These are phyloP conservation scores for Clavispora vitiphila DNA, from an alignment of 805 yeast species.

Conservation along the genomic window DNA sequence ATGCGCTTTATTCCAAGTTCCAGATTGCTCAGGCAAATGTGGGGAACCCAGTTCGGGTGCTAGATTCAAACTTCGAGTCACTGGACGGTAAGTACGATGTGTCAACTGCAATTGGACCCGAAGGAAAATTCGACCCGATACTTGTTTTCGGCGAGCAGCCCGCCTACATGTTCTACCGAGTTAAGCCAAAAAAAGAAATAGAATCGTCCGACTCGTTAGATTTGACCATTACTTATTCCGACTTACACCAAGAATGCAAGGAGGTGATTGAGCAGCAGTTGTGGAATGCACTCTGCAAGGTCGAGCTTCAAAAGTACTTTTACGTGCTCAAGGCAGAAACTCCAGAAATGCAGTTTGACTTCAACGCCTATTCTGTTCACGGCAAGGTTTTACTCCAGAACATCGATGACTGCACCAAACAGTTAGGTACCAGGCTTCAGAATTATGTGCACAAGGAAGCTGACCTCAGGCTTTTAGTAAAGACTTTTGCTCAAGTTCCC, in stretches of 20 bases:
- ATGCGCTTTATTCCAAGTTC: slow-evolving; percentile 59
- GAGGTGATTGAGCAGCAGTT: slow-evolving; percentile 8
- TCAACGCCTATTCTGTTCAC: slow-evolving; percentile 26
- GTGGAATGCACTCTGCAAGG: slow-evolving; percentile 1
- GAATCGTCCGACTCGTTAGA: slow-evolving; percentile 32
- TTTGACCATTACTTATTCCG: slow-evolving; percentile 42
- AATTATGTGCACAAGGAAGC: slow-evolving; percentile 7
- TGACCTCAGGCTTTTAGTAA: slow-evolving; percentile 9
- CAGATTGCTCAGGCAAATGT: slow-evolving; percentile 56
- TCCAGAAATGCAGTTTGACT: slow-evolving; percentile 22
- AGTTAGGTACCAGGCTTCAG: slow-evolving; percentile 12
- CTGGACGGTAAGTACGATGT: slow-evolving; percentile 22
- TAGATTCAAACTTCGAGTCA: slow-evolving; percentile 37
- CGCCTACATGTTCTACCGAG: slow-evolving; percentile 53
- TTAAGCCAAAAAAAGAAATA: slow-evolving; percentile 25
- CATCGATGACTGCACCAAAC: slow-evolving; percentile 11
- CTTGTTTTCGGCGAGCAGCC: slow-evolving; percentile 71
- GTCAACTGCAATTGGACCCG: slow-evolving; percentile 8
- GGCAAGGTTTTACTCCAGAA: slow-evolving; percentile 17
- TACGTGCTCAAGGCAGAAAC: slow-evolving; percentile 15
- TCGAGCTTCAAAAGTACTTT: slow-evolving; percentile 15
- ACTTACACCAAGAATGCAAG: slow-evolving; percentile 42
- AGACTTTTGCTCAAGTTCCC: not conserved
- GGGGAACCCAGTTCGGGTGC: slow-evolving; percentile 49
- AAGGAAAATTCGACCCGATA: slow-evolving; percentile 20